Evolutionary conservation across 2,329 filamentous ascomycete genomes (phyloP), one percentile per base, ranked within the genome.

Genomic region (Cercospora sp.): DNA sequence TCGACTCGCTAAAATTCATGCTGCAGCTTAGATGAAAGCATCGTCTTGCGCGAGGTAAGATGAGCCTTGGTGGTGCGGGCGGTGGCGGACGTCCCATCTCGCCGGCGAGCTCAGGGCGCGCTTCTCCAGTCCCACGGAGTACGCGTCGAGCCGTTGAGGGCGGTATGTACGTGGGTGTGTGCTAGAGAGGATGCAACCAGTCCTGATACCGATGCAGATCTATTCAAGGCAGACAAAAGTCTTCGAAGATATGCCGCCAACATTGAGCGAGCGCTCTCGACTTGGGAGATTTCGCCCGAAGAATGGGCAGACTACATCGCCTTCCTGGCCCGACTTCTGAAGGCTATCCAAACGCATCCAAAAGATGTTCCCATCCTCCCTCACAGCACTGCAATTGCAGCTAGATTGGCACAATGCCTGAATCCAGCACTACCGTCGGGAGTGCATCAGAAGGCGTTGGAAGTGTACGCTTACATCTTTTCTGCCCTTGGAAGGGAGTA

Each of bases 291-390:
- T 16, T 89, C 93, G 31, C 85, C 97, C 73, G 93, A 98, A 81
- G 95, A 99, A 88, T 99, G 95, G 95, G 95, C 96, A 60, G 95
- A 99, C 82, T 99, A 99, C 78, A 99, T 99, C 76, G 97, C 94
- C 18, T 99, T 98, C 79, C 83, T 99, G 65, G 96, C 92, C 77
- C 89, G 93, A 70, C 85, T 99, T 60, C 84, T 97, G 70, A 98
- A 97, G 88, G 93, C 94, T 42, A 85, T 99, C 23, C 95, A 99
- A 87, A 88, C 91, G 55, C 92, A 94, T 71, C 92, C 92, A 26
- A 83, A 90, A 55, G 89, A 88, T 67, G 87, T 89, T 65, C 86
- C 87, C 8, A 82, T 89, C 36, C 89, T 99, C 67, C 94, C 95
- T 12, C 89, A 94, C 75, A 96, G 94, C 81, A 84, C 87, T 18